Percentiles rank a stretch among this genome's conserved stretches.
Evolutionary conservation across 1,284 basidiomycete genomes (phyloP).

Genomic region (Tilletia walkeri): DNA sequence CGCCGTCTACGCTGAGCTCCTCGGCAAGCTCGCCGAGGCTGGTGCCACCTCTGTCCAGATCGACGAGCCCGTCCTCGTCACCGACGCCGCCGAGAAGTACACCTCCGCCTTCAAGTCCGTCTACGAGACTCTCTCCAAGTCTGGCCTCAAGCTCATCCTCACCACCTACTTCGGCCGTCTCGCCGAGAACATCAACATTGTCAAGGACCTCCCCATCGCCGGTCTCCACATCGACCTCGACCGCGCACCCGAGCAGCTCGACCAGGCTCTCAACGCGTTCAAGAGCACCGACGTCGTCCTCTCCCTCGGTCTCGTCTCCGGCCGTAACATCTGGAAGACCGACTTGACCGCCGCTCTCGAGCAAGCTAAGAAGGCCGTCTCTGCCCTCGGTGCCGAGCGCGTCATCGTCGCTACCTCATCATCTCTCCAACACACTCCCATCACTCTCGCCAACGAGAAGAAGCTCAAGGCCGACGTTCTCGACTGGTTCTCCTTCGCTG

Average conservation of each 20-base stretch:
- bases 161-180: slow-evolving; percentile 93
- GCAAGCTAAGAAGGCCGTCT: slow-evolving; percentile 73
- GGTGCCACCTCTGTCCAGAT: slow-evolving; percentile 94
- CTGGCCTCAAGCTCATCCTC: slow-evolving; percentile 85
- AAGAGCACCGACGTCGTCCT: slow-evolving; percentile 65
- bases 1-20: slow-evolving; percentile 86
- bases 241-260: slow-evolving; percentile 81
- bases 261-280: slow-evolving; percentile 76
- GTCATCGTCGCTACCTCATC: slow-evolving; percentile 94
- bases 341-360: slow-evolving; percentile 84
- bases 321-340: slow-evolving; percentile 99
- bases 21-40: slow-evolving; percentile 85
- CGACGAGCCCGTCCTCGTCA: slow-evolving; percentile 94
- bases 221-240: slow-evolving; percentile 96
- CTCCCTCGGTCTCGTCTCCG: slow-evolving; percentile 94
- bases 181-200: slow-evolving; percentile 83
- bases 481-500: slow-evolving; percentile 98
- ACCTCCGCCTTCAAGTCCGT: slow-evolving; percentile 78
- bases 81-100: slow-evolving; percentile 77
- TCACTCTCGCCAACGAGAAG: slow-evolving; percentile 88
- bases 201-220: slow-evolving; percentile 87
- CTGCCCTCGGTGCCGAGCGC: slow-evolving; percentile 59
- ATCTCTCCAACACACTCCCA: slow-evolving; percentile 96
- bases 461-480: slow-evolving; percentile 86
- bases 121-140: slow-evolving; percentile 77